phyloP scores from a whole-genome alignment of 805 yeast genomes.

The Saccharomycopsis selenospora region DNA sequence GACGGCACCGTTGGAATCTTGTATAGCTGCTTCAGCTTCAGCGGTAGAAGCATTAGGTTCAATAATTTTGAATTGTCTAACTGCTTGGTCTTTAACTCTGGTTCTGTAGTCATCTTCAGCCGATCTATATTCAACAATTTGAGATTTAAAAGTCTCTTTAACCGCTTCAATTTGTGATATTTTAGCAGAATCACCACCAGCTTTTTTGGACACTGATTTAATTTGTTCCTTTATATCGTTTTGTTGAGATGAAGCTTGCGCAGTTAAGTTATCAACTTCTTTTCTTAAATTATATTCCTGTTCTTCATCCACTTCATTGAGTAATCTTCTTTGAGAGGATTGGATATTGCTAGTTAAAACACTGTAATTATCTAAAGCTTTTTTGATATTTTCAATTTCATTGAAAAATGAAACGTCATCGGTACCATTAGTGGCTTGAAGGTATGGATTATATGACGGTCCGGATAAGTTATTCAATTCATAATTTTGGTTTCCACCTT shows the following conservation, averaged over 20 bases:
- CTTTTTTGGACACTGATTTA: slow-evolving; percentile 64
- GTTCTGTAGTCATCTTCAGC: slow-evolving; percentile 83
- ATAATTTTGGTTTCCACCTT: neutral
- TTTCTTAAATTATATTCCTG: slow-evolving; percentile 61
- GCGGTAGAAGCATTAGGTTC: slow-evolving; percentile 78
- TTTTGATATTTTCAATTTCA: slow-evolving; percentile 60
- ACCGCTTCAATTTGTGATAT: slow-evolving; percentile 85
- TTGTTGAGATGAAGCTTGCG: slow-evolving; percentile 75
- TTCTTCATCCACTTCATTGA: slow-evolving; percentile 66
- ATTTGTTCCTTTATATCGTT: slow-evolving; percentile 66
- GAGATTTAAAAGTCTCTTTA: slow-evolving; percentile 73
- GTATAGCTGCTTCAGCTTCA: slow-evolving; percentile 78
- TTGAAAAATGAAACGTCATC: slow-evolving; percentile 62
- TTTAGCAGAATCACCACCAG: slow-evolving; percentile 68
- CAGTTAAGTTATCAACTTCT: slow-evolving; percentile 67
- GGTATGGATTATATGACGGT: neutral
- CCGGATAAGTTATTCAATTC: neutral
- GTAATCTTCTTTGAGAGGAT: slow-evolving; percentile 57
- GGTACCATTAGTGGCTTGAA: slow-evolving; percentile 23
- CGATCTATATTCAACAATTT: slow-evolving; percentile 80
- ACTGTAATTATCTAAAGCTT: slow-evolving; percentile 61
- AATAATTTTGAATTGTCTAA: slow-evolving; percentile 84
- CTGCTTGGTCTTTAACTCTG: slow-evolving; percentile 79
- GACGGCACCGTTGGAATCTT: slow-evolving; percentile 82
- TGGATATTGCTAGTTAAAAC: slow-evolving; percentile 62